Conservation (phyloP, 805 yeast genomes). For the Kluyveromyces starmeri region DNA sequence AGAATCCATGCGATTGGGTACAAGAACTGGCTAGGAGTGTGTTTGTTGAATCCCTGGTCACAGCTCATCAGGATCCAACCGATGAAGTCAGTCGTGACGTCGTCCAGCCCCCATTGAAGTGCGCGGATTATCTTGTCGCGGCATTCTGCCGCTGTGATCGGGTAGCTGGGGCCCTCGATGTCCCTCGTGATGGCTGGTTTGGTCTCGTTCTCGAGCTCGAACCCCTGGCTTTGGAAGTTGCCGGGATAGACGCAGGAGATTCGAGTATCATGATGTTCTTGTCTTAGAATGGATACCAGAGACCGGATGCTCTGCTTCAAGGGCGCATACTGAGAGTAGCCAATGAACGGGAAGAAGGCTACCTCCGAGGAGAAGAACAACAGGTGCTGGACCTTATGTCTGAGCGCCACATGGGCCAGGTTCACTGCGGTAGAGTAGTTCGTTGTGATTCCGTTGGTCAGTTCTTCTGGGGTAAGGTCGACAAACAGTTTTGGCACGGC, state of each 20-base stretch:
- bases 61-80: constrained; percentile 73
- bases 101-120: constrained; percentile 57
- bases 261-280: constrained; percentile 67
- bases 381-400: constrained; percentile 36
- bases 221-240: constrained; percentile 85
- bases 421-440: constrained; percentile 71
- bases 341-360: constrained; percentile 81
- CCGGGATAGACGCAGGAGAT: constrained; percentile 82
- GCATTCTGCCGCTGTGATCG: constrained; percentile 61
- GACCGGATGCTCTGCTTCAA: constrained; percentile 74
- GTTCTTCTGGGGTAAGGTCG: constrained; percentile 51
- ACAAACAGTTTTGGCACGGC: constrained; percentile 70
- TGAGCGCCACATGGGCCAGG: constrained; percentile 57
- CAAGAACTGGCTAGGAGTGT: constrained; percentile 36
- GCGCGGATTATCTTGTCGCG: constrained; percentile 48
- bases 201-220: constrained; percentile 63
- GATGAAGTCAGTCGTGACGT: constrained; percentile 71
- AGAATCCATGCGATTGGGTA: constrained; percentile 43
- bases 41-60: constrained; percentile 61
- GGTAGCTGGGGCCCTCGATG: constrained; percentile 77
- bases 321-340: constrained; percentile 88
- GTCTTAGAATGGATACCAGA: constrained; percentile 68
- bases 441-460: constrained; percentile 51
- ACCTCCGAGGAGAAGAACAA: constrained; percentile 67
- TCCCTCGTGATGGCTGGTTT: constrained; percentile 76